Evolutionary conservation across 2,329 filamentous ascomycete genomes (phyloP).

Genomic region (Coccinonectria pachysandricola): DNA sequence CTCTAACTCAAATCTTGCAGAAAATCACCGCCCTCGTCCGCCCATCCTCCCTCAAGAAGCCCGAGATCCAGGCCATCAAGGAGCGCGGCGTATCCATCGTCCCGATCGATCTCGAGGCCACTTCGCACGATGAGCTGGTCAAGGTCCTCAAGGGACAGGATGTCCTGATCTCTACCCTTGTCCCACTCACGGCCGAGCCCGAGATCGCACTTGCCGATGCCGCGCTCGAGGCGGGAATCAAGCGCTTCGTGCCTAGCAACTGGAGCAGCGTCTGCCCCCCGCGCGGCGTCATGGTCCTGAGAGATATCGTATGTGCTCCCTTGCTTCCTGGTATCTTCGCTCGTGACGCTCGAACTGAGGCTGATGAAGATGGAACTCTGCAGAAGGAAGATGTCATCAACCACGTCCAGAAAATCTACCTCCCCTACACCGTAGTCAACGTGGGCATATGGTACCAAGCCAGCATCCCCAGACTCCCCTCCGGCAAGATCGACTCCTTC

Average conservation of each 20-base stretch:
- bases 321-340: too few species aligned
- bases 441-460: conserved; percentile 49
- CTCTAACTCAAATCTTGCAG: neutral
- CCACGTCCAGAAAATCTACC: conserved; percentile 33
- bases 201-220: conserved; percentile 3
- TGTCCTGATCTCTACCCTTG: conserved; percentile 1
- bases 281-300: conserved; percentile 1
- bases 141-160: conserved; percentile 1
- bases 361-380: too few species aligned
- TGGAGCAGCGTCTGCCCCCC: conserved; percentile 1
- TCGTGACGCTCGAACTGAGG: too few species aligned
- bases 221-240: conserved; percentile 2
- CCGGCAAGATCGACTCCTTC: conserved; percentile 15
- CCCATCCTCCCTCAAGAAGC: conserved; percentile 2
- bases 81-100: conserved; percentile 1
- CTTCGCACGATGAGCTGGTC: conserved; percentile 1
- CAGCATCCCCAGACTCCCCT: conserved; percentile 18
- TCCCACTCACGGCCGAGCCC: neutral
- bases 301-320: conserved; percentile 1
- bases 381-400: conserved; percentile 41
- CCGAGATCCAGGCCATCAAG: neutral
- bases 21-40: conserved; percentile 2
- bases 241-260: conserved; percentile 3
- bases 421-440: conserved; percentile 48
- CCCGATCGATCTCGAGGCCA: neutral